Evolutionary conservation across 176 grass and related monocot species (phyloP), one percentile per base, ranked within the genome.

Genomic region (Oryza officinalis): DNA sequence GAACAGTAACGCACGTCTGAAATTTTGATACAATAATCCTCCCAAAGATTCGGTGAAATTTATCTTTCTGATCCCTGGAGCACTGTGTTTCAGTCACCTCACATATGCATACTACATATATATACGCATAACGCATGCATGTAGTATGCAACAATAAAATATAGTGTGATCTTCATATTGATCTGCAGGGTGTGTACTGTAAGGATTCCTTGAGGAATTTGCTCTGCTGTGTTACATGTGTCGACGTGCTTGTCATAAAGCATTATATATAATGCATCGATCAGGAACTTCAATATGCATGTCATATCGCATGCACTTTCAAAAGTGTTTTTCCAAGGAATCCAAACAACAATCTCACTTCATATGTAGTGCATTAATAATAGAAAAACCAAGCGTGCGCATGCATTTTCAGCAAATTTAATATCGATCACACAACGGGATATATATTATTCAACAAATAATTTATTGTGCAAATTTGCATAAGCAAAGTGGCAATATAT

Each of bases 11-110:
- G 13, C 43, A 64, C 26, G 32, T 49, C 66, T 71, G 57, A 18
- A 32, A 78, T 59, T 75, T 74, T 50, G 46, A 85, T 76, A 76
- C 49, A 71, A n/a, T 40, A 23, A 79, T 33, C 25, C 31, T 32
- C 30, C 26, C 27, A 83, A 32, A 32, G 41, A 30, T 85, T 85
- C 37, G 52, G 70, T 75, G 63, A 81, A 70, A 89, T 80, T 75
- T 75, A 69, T 69, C 64, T 64, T 75, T 76, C 25, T 81, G 23
- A 9, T 71, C 17, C 23, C 52, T 65, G 25, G n/a, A 63, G 52
- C 69, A 63, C 82, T 76, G 71, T n/a, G 20, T 60, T 89, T 47
- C 47, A 75, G 8, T 61, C 63, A 80, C 76, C 47, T 47, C 69
- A 49, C 69, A 67, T 28, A 89, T 70, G 8, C 7, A 38, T 23